These are phyloP conservation scores for Verticillium alfalfae DNA, from an alignment of 2,329 filamentous ascomycete species.

Conservation along the genomic window DNA sequence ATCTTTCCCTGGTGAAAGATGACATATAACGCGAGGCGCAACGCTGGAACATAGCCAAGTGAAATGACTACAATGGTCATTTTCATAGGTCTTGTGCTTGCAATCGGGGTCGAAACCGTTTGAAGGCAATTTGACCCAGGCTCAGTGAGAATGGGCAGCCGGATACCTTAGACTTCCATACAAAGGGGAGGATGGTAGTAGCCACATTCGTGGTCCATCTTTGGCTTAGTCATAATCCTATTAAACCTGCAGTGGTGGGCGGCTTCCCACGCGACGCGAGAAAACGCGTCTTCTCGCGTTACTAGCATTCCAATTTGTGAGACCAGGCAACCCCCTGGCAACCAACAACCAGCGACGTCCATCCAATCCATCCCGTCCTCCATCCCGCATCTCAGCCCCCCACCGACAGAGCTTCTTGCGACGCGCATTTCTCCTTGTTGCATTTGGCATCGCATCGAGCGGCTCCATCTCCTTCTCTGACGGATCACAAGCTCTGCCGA, in stretches of 20 bases:
- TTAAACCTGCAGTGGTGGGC: conserved; percentile 6
- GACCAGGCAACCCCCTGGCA: conserved; percentile 12
- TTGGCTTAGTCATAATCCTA: conserved; percentile 2
- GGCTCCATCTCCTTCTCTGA: not conserved
- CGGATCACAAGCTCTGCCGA: not conserved
- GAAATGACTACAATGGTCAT: too few relatives aligned
- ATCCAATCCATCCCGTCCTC: conserved; percentile 2
- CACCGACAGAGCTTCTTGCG: conserved; percentile 1
- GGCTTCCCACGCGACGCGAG: conserved; percentile 11
- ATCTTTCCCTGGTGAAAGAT: too few relatives aligned
- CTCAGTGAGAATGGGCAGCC: too few relatives aligned
- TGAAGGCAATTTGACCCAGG: too few relatives aligned
- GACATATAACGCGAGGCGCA: too few relatives aligned
- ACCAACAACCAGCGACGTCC: not conserved
- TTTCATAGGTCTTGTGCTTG: too few relatives aligned
- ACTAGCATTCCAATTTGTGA: conserved; percentile 11
- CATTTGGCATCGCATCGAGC: not conserved
- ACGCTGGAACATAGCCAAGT: too few relatives aligned
- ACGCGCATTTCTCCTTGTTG: not conserved
- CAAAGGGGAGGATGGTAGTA: too few relatives aligned
- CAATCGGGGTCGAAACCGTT: too few relatives aligned
- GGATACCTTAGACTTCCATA: too few relatives aligned
- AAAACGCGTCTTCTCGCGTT: conserved; percentile 13
- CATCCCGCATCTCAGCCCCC: conserved; percentile 15
- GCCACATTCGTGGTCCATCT: too few relatives aligned